Evolutionary conservation across 306 rosid species (phyloP).

Genomic region (Cicer pinnatifidum): DNA sequence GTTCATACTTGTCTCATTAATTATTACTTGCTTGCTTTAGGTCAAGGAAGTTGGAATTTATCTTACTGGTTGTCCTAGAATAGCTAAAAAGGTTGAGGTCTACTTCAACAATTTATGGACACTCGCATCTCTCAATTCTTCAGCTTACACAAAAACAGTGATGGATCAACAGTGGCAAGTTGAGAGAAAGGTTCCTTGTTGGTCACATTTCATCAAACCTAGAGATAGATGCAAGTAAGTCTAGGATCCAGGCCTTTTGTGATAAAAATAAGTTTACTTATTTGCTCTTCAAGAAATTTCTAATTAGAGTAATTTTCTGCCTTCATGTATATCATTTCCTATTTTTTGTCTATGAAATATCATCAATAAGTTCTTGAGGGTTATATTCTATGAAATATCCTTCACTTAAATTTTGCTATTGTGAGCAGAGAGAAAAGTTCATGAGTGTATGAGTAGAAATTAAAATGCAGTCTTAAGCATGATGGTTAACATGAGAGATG

Average conservation of each 20-base stretch:
- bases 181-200: conserved; percentile 84
- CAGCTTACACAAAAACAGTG: conserved; percentile 64
- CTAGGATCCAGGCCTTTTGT: conserved; percentile 39
- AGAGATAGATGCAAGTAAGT: conserved; percentile 76
- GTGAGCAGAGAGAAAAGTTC: neutral
- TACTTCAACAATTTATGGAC: conserved; percentile 84
- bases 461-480: neutral
- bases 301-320: conserved; percentile 1
- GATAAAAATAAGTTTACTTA: conserved; percentile 22
- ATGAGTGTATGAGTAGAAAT: neutral
- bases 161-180: conserved; percentile 85
- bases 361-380: conserved; percentile 1
- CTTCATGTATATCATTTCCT: conserved; percentile 27
- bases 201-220: conserved; percentile 77
- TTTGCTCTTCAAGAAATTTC: conserved; percentile 35
- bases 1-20: conserved; percentile 34
- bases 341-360: conserved; percentile 10
- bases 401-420: conserved; percentile 22
- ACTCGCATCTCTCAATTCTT: conserved; percentile 65
- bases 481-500: conserved; percentile 14
- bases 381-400: conserved; percentile 19
- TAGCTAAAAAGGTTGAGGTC: conserved; percentile 68
- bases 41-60: conserved; percentile 95
- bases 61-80: conserved; percentile 69
- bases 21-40: conserved; percentile 48